Base-by-base conservation (phyloP, 2,329 filamentous ascomycete genomes). In the Camillea tinctor region DNA sequence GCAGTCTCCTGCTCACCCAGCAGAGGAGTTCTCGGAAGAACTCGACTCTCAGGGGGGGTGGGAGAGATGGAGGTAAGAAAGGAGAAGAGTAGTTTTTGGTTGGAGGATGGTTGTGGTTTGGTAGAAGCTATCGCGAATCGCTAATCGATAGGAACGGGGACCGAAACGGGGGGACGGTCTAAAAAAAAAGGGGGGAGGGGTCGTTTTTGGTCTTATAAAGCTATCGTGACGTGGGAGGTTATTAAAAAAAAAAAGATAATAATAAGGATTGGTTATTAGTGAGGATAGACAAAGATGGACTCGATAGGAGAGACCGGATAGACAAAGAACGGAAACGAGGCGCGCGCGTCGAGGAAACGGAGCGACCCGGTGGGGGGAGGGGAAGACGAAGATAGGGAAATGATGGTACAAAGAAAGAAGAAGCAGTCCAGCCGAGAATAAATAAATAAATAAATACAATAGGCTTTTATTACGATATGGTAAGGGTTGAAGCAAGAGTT, bases 1-100 rank as follows among this genome's bases (percentile, higher is more conserved):
- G 68, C 69, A 72, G 71, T 73, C 66, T 67, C 71, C 72, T 73
- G 71, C 72, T 69, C 66, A 61, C 70, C 36, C 70, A 71, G 71
- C 71, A 68, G 68, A 72, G 64, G 70, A 71, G 70, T 71, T 71
- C 71, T 62, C 55, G 56, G 40, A 54, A 52, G 67, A 69, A 66
- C 69, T 70, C 68, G 55, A 59, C 62, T 67, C 59, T 58, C 55
- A 17, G 48, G 49, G 36, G 49, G 21, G 49, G 49, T 8, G 48
- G 48, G 24, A 8, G 24, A 8, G 24, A 8, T 26, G 26, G 8
- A 11, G 26, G 26, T 30, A n/a, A n/a, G n/a, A n/a, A n/a, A n/a
- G n/a, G n/a, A n/a, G n/a, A n/a, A n/a, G n/a, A n/a, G n/a, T n/a
- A n/a, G n/a, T n/a, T n/a, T n/a, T n/a, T n/a, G n/a, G 26, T 30